Base-by-base conservation (phyloP, 176 grass and related monocot species). In the Poa annua region DNA sequence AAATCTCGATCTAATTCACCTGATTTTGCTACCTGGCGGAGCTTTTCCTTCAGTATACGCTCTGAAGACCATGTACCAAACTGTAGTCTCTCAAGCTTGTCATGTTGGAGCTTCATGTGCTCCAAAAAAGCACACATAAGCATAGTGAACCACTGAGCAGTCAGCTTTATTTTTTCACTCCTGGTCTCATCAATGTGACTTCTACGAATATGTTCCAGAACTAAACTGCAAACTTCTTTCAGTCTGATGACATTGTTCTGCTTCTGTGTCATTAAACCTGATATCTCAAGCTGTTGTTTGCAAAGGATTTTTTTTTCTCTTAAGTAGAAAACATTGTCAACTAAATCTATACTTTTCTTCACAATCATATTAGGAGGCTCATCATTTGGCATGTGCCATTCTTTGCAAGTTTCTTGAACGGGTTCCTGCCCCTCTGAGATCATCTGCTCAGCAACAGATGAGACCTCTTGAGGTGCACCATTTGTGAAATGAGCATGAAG, bases 201-300 rank as follows among this genome's bases (percentile, higher is more conserved):
- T 77, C 8, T 81, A 80, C 16, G 10, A 44, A 90, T 83, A 81
- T 83, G 79, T 50, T 87, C 45, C 22, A 97, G 56, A 85, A 83
- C 75, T 87, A 67, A 80, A 54, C 48, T 62, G 75, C 89, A 78
- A 21, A 79, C 80, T 42, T 68, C 70, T 26, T 80, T 86, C 78
- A 97, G 47, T 71, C 55, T 83, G 29, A 26, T 84, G 63, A 76
- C 62, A 76, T 85, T 66, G 67, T 85, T 91, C 66, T 91, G 80
- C 71, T 55, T 91, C 7, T 91, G 38, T 35, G 39, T 72, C 9
- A 78, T 57, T 50, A 94, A 87, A 44, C 88, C 56, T 72, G 51
- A 89, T 51, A 91, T 77, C 79, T 90, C 86, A 57, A 75, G 39
- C 16, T 85, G 69, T 42, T 97, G 95, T 80, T 93, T 91, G n/a